Evolutionary conservation across 2,329 filamentous ascomycete species (phyloP).

Genomic region (Paraconiothyrium brasiliense): DNA sequence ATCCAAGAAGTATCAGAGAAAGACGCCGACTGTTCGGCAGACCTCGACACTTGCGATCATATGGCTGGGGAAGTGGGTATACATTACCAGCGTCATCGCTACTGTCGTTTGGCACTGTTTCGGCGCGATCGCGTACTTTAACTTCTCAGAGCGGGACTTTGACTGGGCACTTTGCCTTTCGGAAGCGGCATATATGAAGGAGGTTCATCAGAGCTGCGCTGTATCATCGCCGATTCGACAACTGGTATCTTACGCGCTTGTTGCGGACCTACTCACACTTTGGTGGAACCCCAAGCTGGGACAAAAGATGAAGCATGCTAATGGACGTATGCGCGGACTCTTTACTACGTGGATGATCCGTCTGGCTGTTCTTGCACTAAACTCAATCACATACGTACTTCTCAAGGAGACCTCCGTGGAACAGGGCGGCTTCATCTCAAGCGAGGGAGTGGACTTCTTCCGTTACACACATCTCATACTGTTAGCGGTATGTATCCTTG

Average conservation of each 20-base stretch:
- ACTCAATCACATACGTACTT: conserved; percentile 49
- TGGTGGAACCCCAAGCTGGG: conserved; percentile 77
- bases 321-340: conserved; percentile 63
- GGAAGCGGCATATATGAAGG: conserved; percentile 29
- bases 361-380: conserved; percentile 64
- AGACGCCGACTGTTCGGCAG: conserved; percentile 46
- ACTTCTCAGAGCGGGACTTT: conserved; percentile 15
- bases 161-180: conserved; percentile 31
- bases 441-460: conserved; percentile 42
- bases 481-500: conserved; percentile 48
- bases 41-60: conserved; percentile 54
- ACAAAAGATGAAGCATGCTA: conserved; percentile 68
- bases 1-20: conserved; percentile 40
- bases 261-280: conserved; percentile 61
- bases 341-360: conserved; percentile 74
- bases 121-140: conserved; percentile 31
- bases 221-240: conserved; percentile 28
- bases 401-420: conserved; percentile 12
- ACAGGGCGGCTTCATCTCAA: background rate
- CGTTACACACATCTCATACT: conserved; percentile 65
- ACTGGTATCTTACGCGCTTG: conserved; percentile 50
- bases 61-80: conserved; percentile 56
- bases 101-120: conserved; percentile 49
- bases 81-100: conserved; percentile 51
- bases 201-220: conserved; percentile 41